Evolutionary conservation across 1,139 yeast genomes (phyloP).

Genomic region (Trichomonascaceae sp.): DNA sequence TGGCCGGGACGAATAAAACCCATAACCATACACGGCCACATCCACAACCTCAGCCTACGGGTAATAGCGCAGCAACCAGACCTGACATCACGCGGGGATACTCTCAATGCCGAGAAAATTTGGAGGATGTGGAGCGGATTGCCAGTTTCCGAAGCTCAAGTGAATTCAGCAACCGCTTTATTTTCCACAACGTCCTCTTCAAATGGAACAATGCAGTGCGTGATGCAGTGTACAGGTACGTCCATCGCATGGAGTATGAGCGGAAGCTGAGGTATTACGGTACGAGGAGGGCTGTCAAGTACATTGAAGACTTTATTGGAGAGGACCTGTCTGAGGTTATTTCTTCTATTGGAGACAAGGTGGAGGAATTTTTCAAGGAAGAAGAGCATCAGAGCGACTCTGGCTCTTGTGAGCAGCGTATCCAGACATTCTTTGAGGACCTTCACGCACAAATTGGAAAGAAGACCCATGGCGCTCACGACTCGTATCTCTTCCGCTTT

Average conservation of each 20-base stretch:
- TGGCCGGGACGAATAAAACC: not conserved
- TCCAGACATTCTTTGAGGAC: slow-evolving; percentile 39
- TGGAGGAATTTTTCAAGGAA: slow-evolving; percentile 8
- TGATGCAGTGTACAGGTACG: slow-evolving; percentile 47
- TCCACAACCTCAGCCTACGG: not conserved
- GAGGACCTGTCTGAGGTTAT: slow-evolving; percentile 7
- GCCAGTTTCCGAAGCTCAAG: slow-evolving; percentile 18
- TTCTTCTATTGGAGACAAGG: slow-evolving; percentile 4
- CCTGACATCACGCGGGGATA: not conserved
- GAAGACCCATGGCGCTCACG: slow-evolving; percentile 36
- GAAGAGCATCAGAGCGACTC: slow-evolving; percentile 9
- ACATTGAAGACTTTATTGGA: slow-evolving; percentile 38
- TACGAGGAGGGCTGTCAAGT: slow-evolving; percentile 59
- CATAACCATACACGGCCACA: too few species aligned
- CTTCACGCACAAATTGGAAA: slow-evolving; percentile 29
- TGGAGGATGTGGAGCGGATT: slow-evolving; percentile 14
- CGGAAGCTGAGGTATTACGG: slow-evolving; percentile 46
- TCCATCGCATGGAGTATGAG: slow-evolving; percentile 46
- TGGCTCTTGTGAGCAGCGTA: slow-evolving; percentile 16
- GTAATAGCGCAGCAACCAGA: not conserved
- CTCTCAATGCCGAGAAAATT: not conserved
- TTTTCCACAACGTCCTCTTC: slow-evolving; percentile 61
- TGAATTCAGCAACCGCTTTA: slow-evolving; percentile 60
- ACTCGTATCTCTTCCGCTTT: slow-evolving; percentile 56
- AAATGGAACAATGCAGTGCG: slow-evolving; percentile 69